phyloP scores from a whole-genome alignment of 495 filamentous ascomycete species.

The Cryomyces minteri region DNA sequence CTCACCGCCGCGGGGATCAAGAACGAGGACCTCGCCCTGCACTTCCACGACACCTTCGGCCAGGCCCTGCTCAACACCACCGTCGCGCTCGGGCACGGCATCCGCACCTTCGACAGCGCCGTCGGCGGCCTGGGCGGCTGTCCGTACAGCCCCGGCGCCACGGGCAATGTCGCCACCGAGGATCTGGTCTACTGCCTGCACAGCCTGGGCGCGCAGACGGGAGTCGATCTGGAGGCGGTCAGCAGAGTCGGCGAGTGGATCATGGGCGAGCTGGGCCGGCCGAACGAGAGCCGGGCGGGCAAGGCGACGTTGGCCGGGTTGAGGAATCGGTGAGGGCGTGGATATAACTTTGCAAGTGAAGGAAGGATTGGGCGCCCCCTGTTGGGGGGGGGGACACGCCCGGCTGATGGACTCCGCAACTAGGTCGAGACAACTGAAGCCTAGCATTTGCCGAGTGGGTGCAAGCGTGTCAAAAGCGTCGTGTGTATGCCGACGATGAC shows the following conservation, averaged over 20 bases:
- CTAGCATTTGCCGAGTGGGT: too few species aligned
- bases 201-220: conserved; percentile 70
- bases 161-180: conserved; percentile 89
- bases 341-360: too few species aligned
- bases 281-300: conserved; percentile 28
- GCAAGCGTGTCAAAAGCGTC: too few species aligned
- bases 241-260: conserved; percentile 82
- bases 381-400: too few species aligned
- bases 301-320: conserved; percentile 19
- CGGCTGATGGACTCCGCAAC: too few species aligned
- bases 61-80: conserved; percentile 83
- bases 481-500: too few species aligned
- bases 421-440: too few species aligned
- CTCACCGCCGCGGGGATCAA: conserved; percentile 59
- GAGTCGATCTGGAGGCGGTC: conserved; percentile 69
- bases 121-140: conserved; percentile 89
- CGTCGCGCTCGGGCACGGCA: conserved; percentile 71
- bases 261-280: conserved; percentile 52
- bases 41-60: conserved; percentile 96
- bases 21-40: conserved; percentile 68
- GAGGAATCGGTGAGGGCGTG: conserved; percentile 3
- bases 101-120: conserved; percentile 75
- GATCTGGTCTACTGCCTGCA: conserved; percentile 84
- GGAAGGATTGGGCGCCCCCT: too few species aligned
- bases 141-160: conserved; percentile 83